These are phyloP conservation scores for Fremontodendron californicum DNA, from an alignment of 345 rosid species.

Conservation along the genomic window DNA sequence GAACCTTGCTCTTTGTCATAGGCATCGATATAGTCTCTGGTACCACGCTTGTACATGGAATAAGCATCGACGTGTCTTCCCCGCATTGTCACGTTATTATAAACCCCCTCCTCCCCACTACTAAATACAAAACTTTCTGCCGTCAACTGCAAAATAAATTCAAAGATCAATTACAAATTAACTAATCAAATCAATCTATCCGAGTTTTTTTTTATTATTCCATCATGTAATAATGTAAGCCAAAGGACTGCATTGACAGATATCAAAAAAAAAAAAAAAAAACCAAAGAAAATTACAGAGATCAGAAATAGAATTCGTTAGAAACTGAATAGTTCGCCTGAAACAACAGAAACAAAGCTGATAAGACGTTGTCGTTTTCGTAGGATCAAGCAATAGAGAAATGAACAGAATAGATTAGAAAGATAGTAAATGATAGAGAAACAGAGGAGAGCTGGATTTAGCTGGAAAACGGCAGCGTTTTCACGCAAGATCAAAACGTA, in stretches of 20 bases:
- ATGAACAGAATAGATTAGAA: background rate
- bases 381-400: background rate
- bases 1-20: conserved; percentile 52
- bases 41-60: conserved; percentile 47
- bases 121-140: conserved; percentile 13
- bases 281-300: background rate
- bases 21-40: conserved; percentile 39
- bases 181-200: background rate
- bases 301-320: background rate
- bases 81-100: conserved; percentile 43
- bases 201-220: background rate
- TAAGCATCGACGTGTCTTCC: conserved; percentile 56
- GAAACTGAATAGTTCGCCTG: background rate
- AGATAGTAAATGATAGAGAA: background rate
- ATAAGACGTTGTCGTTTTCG: background rate
- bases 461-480: conserved; percentile 6
- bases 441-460: background rate
- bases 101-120: conserved; percentile 18
- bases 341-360: background rate
- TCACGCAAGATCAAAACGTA: background rate
- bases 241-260: background rate
- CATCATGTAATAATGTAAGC: background rate
- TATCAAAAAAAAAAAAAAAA: background rate
- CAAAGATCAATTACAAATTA: background rate
- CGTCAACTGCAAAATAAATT: conserved; percentile 21